These are phyloP conservation scores for Phytophthora constricta DNA, from an alignment of 352 stramenopile genomes.

Conservation along the genomic window DNA sequence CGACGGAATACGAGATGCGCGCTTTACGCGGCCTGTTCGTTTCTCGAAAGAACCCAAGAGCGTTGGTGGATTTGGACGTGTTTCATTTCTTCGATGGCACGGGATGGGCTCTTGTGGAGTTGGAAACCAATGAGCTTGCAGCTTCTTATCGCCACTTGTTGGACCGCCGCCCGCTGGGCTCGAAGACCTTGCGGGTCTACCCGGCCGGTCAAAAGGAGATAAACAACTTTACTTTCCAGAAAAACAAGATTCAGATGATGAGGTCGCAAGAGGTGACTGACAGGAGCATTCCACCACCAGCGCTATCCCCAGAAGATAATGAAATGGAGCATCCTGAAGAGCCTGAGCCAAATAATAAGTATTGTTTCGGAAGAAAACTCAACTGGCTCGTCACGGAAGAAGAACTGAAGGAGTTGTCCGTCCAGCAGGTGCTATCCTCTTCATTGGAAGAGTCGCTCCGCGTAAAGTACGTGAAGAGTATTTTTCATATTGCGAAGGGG, in stretches of 20 bases:
- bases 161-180: slow-evolving; percentile 60
- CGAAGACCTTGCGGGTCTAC: slow-evolving; percentile 63
- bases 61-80: slow-evolving; percentile 59
- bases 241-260: slow-evolving; percentile 54
- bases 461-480: slow-evolving; percentile 65
- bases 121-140: slow-evolving; percentile 55
- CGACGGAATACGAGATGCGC: slow-evolving; percentile 52
- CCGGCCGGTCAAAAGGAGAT: slow-evolving; percentile 61
- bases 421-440: slow-evolving; percentile 68
- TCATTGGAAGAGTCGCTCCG: slow-evolving; percentile 73
- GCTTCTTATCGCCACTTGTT: slow-evolving; percentile 61
- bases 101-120: slow-evolving; percentile 79
- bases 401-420: slow-evolving; percentile 59
- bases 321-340: slow-evolving; percentile 16
- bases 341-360: slow-evolving; percentile 31
- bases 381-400: slow-evolving; percentile 78
- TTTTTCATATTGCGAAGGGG: slow-evolving; percentile 68
- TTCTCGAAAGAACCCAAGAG: slow-evolving; percentile 39
- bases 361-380: slow-evolving; percentile 75
- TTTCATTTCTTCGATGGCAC: slow-evolving; percentile 79
- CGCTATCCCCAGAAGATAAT: slow-evolving; percentile 19
- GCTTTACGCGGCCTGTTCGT: slow-evolving; percentile 58
- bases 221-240: slow-evolving; percentile 60
- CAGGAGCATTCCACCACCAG: slow-evolving; percentile 22
- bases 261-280: slow-evolving; percentile 32